Evolutionary conservation across 805 yeast species (phyloP).

Genomic region (Saccharomycopsis amapae): DNA sequence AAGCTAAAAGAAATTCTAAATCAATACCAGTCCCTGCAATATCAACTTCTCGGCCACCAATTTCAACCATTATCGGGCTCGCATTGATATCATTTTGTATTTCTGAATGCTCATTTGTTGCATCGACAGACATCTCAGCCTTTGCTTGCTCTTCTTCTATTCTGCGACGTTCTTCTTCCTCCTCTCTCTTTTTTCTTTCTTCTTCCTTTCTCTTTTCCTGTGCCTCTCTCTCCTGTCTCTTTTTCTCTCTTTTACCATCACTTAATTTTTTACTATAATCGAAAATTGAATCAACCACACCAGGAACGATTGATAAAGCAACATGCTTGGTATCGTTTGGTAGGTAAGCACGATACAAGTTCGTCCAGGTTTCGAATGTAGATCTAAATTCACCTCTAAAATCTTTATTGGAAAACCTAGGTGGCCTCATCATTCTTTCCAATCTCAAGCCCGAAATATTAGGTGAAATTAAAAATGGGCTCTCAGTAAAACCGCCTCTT

Average conservation of each 20-base stretch:
- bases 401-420: neutral
- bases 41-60: slow-evolving; percentile 75
- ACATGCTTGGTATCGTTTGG: slow-evolving; percentile 2
- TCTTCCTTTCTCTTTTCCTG: slow-evolving; percentile 25
- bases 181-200: slow-evolving; percentile 28
- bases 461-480: neutral
- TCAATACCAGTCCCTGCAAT: slow-evolving; percentile 88
- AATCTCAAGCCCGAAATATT: neutral
- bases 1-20: slow-evolving; percentile 81
- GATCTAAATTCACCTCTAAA: slow-evolving; percentile 6
- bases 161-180: slow-evolving; percentile 26
- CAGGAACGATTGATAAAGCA: slow-evolving; percentile 28
- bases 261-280: slow-evolving; percentile 40
- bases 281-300: slow-evolving; percentile 41
- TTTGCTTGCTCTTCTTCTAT: slow-evolving; percentile 22
- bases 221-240: slow-evolving; percentile 27
- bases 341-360: neutral
- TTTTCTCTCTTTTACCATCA: slow-evolving; percentile 24
- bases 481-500: no score
- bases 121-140: slow-evolving; percentile 5
- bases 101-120: slow-evolving; percentile 9
- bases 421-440: neutral
- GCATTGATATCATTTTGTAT: slow-evolving; percentile 21
- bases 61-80: slow-evolving; percentile 59
- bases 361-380: slow-evolving; percentile 9